Evolutionary conservation across 331 rosid genomes (phyloP).

Genomic region (Saraca asoca): DNA sequence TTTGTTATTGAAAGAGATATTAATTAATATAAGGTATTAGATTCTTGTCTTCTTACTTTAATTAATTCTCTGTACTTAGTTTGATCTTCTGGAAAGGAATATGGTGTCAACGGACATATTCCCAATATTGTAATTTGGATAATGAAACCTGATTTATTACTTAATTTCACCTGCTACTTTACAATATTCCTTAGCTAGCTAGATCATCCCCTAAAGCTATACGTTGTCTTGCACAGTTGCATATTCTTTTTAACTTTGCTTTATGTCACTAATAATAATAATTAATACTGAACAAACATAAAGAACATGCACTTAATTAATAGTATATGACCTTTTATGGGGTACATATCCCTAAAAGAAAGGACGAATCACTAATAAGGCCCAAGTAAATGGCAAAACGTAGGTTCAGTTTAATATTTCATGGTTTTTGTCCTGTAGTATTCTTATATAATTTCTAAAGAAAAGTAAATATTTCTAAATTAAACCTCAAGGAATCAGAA

Average conservation of each 20-base stretch:
- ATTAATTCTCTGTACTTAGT: slow-evolving; percentile 24
- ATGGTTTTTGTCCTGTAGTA: too few species aligned
- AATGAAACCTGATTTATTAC: slow-evolving; percentile 33
- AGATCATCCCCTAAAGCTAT: slow-evolving; percentile 27
- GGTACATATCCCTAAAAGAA: slow-evolving; percentile 49
- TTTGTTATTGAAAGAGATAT: slow-evolving; percentile 9
- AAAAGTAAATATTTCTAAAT: neutral
- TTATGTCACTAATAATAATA: slow-evolving; percentile 33
- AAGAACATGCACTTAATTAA: neutral
- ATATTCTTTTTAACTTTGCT: slow-evolving; percentile 21
- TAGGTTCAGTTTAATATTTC: slow-evolving; percentile 12
- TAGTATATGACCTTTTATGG: slow-evolving; percentile 40
- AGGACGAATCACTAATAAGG: slow-evolving; percentile 33
- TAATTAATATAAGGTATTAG: slow-evolving; percentile 42
- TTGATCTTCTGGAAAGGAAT: slow-evolving; percentile 45
- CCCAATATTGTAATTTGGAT: slow-evolving; percentile 26
- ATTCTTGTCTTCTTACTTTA: slow-evolving; percentile 43
- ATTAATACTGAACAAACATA: neutral
- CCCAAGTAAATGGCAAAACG: slow-evolving; percentile 21
- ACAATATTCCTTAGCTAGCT: slow-evolving; percentile 37
- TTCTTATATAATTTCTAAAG: neutral
- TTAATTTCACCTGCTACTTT: slow-evolving; percentile 44
- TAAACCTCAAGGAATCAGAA: slow-evolving; percentile 44
- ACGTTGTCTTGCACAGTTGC: neutral
- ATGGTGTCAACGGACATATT: slow-evolving; percentile 30